phyloP scores from a whole-genome alignment of 2,329 filamentous ascomycete genomes.

The Chrysosphaeria jannelii region DNA sequence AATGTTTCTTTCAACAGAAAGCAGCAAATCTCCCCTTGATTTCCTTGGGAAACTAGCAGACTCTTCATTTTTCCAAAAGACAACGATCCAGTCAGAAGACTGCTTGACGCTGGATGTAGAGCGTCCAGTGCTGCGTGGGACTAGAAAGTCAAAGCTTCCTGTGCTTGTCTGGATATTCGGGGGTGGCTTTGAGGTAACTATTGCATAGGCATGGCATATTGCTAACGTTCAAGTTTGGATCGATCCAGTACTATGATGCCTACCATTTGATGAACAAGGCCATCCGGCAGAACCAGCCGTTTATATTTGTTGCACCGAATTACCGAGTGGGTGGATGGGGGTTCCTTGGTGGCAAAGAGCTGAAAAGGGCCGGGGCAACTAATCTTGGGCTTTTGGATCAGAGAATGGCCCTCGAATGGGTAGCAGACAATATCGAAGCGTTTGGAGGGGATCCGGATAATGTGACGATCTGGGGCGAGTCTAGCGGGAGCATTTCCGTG shows the following conservation, averaged over 20 bases:
- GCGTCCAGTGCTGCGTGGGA: slow-evolving; percentile 16
- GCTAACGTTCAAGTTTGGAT: slow-evolving; percentile 11
- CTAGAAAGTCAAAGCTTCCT: slow-evolving; percentile 11
- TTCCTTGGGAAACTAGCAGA: slow-evolving; percentile 20
- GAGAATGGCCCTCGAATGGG: slow-evolving; percentile 16
- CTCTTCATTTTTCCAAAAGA: slow-evolving; percentile 16
- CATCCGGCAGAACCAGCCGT: slow-evolving; percentile 13
- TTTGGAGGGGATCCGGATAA: slow-evolving; percentile 17
- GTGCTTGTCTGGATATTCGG: slow-evolving; percentile 28
- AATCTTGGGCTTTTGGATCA: slow-evolving; percentile 22
- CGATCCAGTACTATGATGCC: slow-evolving; percentile 22
- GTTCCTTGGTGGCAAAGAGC: slow-evolving; percentile 16
- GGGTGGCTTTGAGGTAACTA: slow-evolving; percentile 5
- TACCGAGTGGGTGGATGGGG: slow-evolving; percentile 19
- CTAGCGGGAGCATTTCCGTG: slow-evolving; percentile 18
- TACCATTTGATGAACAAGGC: slow-evolving; percentile 21
- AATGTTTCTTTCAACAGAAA: slow-evolving; percentile 26
- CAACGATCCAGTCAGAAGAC: slow-evolving; percentile 24
- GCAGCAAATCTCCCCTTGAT: slow-evolving; percentile 12
- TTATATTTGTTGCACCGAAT: slow-evolving; percentile 16
- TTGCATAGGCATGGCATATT: slow-evolving; percentile 1
- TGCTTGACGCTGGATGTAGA: slow-evolving; percentile 32
- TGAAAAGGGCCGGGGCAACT: slow-evolving; percentile 13
- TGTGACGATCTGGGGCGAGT: slow-evolving; percentile 23
- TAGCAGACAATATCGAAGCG: slow-evolving; percentile 17